Base-by-base conservation (phyloP, 73 alveolate genomes). In the Paramecium bursaria region DNA sequence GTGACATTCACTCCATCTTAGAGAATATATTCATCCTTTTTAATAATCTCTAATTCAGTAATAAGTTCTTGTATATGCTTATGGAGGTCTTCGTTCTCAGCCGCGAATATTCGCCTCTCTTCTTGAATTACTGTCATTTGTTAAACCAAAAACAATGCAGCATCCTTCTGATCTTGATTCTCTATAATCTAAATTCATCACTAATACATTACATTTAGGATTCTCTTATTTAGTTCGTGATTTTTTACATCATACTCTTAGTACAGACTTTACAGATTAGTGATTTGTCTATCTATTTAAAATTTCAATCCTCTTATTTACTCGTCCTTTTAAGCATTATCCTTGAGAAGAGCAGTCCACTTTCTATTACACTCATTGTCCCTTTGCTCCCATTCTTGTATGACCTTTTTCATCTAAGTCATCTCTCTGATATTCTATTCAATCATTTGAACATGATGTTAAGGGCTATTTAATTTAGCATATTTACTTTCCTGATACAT, bases 351-450 rank as follows among this genome's bases (percentile, higher is more conserved):
- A 39, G 26, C 4, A 0, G 82, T 67, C 82, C 82, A 67, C 27
- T 67, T 67, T 10, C 55, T 67, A 67, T 27, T 39, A n/a, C 82
- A 39, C 21, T 33, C 53, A 39, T 39, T 42, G 44, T 67, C 82
- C 44, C 55, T 67, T 17, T 47, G 6, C 33, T 67, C 82, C 82
- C 82, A 67, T 44, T 67, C 53, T 11, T 25, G 19, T 67, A 67
- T 39, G 33, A 39, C 10, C 44, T 67, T 67, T 19, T 42, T 67
- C 21, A 67, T 17, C 22, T 67, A 39, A 4, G 53, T 33, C 17
- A 67, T 25, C 44, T 67, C 82, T 67, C 55, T 67, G 6, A 57
- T 39, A 67, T 67, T 67, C 60, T 67, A 35, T 67, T 67, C 82
- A 14, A 67, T 26, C 55, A 67, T 31, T 19, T 67, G 44, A 3